Evolutionary conservation across 2,329 filamentous ascomycete genomes (phyloP), one percentile per base, ranked within the genome.

Genomic region (Clarireedia monteithiana): DNA sequence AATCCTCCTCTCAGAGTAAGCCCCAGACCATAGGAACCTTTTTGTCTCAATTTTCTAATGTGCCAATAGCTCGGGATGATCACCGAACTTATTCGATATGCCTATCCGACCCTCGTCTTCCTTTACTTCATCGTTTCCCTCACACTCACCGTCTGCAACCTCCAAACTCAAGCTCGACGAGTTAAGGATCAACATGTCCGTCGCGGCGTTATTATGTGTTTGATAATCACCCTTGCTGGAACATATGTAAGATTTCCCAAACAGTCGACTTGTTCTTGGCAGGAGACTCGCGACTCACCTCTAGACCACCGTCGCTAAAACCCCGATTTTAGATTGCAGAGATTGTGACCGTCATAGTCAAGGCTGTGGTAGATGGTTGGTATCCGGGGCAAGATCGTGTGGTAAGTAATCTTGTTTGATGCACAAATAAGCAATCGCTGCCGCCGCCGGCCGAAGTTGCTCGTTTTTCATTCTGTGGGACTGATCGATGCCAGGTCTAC

Each of bases 21-120:
- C 5, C 4, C 14, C 23, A 17, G 17, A 17, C 6, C 6, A 9
- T 44, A 9, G 26, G 3, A n/a, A 26, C 4, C 4, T 51, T 4
- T 5, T 14, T 20, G 17, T n/a, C 2, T 30, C 49, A 26, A 14
- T 20, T 24, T 44, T 14, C 46, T 55, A 44, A 55, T 17, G 23
- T 6, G 14, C 9, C 36, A 15, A 9, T 30, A 66, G 64, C 46
- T 64, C 17, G 53, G 56, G 61, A 27, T 36, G 30, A 56, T 56
- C 26, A 44, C 70, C 47, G 59, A 60, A 50, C 34, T 58, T 59
- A 56, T 85, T 46, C 80, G 81, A 69, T 86, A 86, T 67, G 69
- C 75, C 7, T 84, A 81, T 61, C 83, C 85, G 10, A 73, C 77
- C 9, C 57, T 74, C 20, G 69, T 83, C 57, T 83, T 84, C 62